phyloP scores from a whole-genome alignment of 176 grass and related monocot genomes.

The Phragmites australis region DNA sequence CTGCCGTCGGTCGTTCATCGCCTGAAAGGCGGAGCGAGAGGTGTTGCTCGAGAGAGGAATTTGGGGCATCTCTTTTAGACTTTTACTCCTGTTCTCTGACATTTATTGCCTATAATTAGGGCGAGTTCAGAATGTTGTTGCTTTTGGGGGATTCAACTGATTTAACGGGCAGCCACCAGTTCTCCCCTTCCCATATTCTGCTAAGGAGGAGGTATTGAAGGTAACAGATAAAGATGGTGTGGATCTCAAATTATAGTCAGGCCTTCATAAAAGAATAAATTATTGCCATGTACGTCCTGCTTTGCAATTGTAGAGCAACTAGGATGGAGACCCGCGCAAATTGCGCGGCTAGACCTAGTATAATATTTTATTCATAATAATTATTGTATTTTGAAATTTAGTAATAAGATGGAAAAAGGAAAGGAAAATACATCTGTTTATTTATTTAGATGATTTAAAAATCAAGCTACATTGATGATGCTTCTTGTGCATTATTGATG shows the following conservation, averaged over 20 bases:
- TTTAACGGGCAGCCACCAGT: constrained; percentile 34
- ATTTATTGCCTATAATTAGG: constrained; percentile 49
- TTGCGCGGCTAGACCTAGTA: too few relatives aligned
- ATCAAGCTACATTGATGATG: too few relatives aligned
- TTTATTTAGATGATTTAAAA: too few relatives aligned
- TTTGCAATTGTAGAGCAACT: background rate
- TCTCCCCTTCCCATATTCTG: background rate
- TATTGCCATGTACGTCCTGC: background rate
- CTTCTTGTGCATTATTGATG: too few relatives aligned
- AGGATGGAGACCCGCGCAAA: too few relatives aligned
- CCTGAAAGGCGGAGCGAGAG: background rate
- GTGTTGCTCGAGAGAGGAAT: constrained; percentile 4
- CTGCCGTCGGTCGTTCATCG: background rate
- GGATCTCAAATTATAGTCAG: background rate
- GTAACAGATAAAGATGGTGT: background rate
- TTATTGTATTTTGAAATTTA: too few relatives aligned
- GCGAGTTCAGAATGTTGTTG: background rate
- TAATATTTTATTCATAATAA: too few relatives aligned
- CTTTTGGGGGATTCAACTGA: background rate
- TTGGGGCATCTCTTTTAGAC: constrained; percentile 30
- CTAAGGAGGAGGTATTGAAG: background rate
- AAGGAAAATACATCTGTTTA: too few relatives aligned
- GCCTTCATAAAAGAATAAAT: background rate
- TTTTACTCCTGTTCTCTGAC: constrained; percentile 25
- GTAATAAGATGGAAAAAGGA: too few relatives aligned